phyloP scores from a whole-genome alignment of 2,329 filamentous ascomycete species.

The Podosphaera fusca region DNA sequence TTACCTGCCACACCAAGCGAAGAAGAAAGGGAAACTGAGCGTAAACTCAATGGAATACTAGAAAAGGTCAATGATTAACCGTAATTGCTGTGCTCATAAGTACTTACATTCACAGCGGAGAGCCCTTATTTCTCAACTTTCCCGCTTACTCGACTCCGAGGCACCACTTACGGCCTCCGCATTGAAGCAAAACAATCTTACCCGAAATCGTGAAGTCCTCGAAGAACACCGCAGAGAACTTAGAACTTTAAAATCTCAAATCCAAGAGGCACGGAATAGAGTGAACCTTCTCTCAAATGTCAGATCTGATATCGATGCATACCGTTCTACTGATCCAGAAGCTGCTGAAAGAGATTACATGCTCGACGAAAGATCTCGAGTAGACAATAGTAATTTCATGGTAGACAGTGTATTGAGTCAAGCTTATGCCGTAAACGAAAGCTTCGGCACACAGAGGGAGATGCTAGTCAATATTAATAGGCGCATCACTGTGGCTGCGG shows the following conservation, averaged over 20 bases:
- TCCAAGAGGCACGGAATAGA: slow-evolving; percentile 60
- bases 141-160: slow-evolving; percentile 82
- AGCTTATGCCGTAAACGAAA: slow-evolving; percentile 91
- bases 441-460: slow-evolving; percentile 68
- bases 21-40: slow-evolving; percentile 60
- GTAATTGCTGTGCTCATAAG: background rate
- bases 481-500: slow-evolving; percentile 70
- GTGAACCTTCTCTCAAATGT: slow-evolving; percentile 81
- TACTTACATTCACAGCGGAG: slow-evolving; percentile 38
- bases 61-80: slow-evolving; percentile 42
- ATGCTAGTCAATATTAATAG: slow-evolving; percentile 73
- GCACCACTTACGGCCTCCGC: slow-evolving; percentile 67
- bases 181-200: slow-evolving; percentile 89
- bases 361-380: slow-evolving; percentile 63
- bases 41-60: slow-evolving; percentile 62
- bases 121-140: slow-evolving; percentile 55
- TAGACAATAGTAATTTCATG: slow-evolving; percentile 78
- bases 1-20: slow-evolving; percentile 66
- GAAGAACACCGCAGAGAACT: slow-evolving; percentile 71
- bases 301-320: slow-evolving; percentile 75
- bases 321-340: slow-evolving; percentile 59
- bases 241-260: slow-evolving; percentile 44
- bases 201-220: slow-evolving; percentile 76
- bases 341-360: slow-evolving; percentile 89
- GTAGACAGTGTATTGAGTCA: slow-evolving; percentile 80